These are phyloP conservation scores for Kingdonia uniflora DNA, from an alignment of 164 flowering plant genomes.

Conservation along the genomic window DNA sequence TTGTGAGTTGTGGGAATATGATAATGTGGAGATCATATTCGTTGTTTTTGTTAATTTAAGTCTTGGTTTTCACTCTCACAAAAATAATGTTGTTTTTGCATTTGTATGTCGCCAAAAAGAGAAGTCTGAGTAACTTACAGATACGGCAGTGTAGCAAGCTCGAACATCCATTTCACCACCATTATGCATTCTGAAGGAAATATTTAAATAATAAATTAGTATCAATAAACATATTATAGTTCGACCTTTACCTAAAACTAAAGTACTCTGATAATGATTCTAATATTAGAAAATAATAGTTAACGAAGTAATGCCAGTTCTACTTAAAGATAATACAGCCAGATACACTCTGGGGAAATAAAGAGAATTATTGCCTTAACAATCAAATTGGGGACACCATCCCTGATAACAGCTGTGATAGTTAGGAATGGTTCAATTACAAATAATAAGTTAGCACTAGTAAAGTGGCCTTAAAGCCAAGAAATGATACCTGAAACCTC, in stretches of 20 bases:
- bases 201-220: not conserved
- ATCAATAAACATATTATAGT: no score
- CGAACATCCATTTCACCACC: slow-evolving; percentile 95
- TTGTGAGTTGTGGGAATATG: not conserved
- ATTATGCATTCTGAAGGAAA: slow-evolving; percentile 72
- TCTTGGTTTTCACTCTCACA: not conserved
- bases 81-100: no score
- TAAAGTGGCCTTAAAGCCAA: not conserved
- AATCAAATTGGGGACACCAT: no score
- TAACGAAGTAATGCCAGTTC: no score
- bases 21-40: not conserved
- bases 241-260: no score
- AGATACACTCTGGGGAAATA: no score
- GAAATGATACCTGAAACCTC: slow-evolving; percentile 68
- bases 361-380: no score
- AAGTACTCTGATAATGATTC: no score
- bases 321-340: no score
- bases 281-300: no score
- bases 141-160: slow-evolving; percentile 94
- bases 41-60: not conserved
- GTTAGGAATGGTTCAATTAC: no score
- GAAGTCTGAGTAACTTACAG: slow-evolving; percentile 37
- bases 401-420: slow-evolving; percentile 1
- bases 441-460: no score
- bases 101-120: not conserved